Evolutionary conservation across 352 stramenopile genomes (phyloP).

Genomic region (Globisporangium irregulare): DNA sequence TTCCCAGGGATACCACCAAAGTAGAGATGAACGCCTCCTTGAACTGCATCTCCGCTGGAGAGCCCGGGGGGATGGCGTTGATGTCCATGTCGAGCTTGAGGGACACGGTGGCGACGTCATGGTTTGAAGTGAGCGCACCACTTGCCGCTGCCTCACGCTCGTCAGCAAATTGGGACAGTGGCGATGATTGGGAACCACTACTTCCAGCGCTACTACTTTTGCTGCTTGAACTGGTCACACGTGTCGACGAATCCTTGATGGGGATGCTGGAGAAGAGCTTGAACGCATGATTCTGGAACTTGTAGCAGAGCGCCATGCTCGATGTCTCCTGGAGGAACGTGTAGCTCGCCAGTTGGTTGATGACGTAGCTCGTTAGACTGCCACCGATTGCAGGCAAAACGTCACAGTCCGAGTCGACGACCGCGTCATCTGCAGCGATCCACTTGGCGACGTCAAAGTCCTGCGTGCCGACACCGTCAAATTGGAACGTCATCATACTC

Average conservation of each 20-base stretch:
- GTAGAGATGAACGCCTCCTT: conserved; percentile 38
- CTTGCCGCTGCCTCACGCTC: conserved; percentile 27
- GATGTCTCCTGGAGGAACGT: conserved; percentile 38
- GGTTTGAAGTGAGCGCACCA: conserved; percentile 38
- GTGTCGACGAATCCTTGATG: conserved; percentile 32
- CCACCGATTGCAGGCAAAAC: conserved; percentile 35
- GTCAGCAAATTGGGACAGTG: conserved; percentile 23
- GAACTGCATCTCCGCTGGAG: conserved; percentile 45
- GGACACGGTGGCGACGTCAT: conserved; percentile 43
- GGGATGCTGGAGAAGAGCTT: conserved; percentile 48
- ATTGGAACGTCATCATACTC: conserved; percentile 54
- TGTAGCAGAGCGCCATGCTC: conserved; percentile 55
- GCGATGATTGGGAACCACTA: conserved; percentile 1
- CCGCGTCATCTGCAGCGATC: conserved; percentile 27
- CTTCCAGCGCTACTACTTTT: conserved; percentile 1
- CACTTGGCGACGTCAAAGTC: conserved; percentile 68
- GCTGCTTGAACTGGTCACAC: conserved; percentile 3
- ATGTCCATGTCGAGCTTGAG: conserved; percentile 68
- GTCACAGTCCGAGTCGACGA: conserved; percentile 38
- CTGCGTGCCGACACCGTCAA: conserved; percentile 48
- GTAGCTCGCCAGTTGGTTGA: conserved; percentile 39
- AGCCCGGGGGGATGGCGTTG: conserved; percentile 42
- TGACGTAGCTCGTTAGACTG: conserved; percentile 29
- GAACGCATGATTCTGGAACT: conserved; percentile 46
- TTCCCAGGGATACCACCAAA: conserved; percentile 37